A percentile compares a stretch with the other conserved stretches of the same genome.
phyloP scores from a whole-genome alignment of 2,329 filamentous ascomycete species.

The Penicillium palitans region DNA sequence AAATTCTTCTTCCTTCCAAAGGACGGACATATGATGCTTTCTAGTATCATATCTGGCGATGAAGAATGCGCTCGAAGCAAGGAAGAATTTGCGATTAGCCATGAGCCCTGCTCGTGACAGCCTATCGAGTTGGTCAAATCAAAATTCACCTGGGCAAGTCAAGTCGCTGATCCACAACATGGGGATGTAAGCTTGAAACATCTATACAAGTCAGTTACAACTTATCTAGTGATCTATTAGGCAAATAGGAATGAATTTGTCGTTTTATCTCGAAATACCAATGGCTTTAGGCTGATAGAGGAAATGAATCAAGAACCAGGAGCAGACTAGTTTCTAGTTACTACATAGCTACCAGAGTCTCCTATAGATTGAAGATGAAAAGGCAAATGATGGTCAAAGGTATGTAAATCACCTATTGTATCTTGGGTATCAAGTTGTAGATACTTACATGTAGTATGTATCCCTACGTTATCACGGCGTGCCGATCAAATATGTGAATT shows the following conservation, averaged over 20 bases:
- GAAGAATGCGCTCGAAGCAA: not conserved
- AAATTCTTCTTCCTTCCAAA: not conserved
- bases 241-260: too few species aligned
- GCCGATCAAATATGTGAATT: not conserved
- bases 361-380: too few species aligned
- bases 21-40: not conserved
- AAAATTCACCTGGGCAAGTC: not conserved
- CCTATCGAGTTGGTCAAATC: not conserved
- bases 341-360: not conserved
- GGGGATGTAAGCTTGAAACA: not conserved
- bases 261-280: too few species aligned
- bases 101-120: not conserved
- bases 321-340: not conserved
- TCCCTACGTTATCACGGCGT: conserved; percentile 8
- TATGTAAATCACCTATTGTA: not conserved
- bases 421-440: conserved; percentile 8
- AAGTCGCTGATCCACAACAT: not conserved
- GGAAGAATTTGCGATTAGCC: not conserved
- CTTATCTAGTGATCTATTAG: too few species aligned
- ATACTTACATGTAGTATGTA: conserved; percentile 4
- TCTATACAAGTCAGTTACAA: not conserved
- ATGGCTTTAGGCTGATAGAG: too few species aligned
- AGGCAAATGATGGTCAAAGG: not conserved
- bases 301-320: not conserved
- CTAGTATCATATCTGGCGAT: not conserved